Evolutionary conservation across 1,284 basidiomycete genomes (phyloP).

Genomic region (Wolfiporia cocos): DNA sequence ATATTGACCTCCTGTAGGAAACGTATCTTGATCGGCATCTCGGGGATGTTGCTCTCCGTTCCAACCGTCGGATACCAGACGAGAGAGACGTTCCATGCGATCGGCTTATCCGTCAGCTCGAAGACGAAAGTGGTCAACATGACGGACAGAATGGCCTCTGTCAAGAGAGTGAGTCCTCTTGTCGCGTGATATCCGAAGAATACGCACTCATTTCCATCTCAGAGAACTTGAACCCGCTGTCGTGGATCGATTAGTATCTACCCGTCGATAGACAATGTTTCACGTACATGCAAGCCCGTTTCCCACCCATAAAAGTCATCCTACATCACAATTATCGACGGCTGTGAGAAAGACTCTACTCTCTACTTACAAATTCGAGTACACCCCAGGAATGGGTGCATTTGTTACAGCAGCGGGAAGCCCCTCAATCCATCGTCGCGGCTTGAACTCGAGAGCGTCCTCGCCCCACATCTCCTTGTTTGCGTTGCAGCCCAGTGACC

Average conservation of each 20-base stretch:
- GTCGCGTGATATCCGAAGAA: not conserved
- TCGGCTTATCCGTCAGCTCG: conserved; percentile 7
- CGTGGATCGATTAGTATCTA: not conserved
- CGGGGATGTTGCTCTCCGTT: not conserved
- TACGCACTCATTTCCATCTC: conserved; percentile 30
- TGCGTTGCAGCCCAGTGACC: conserved; percentile 12
- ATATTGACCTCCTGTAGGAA: not conserved
- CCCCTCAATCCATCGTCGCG: conserved; percentile 14
- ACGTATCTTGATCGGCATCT: conserved; percentile 8
- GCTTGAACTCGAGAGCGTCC: conserved; percentile 17
- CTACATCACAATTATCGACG: conserved; percentile 10
- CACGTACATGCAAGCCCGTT: conserved; percentile 27
- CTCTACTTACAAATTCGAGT: conserved; percentile 15
- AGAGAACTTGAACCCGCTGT: conserved; percentile 29
- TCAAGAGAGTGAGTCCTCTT: not conserved
- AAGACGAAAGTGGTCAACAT: conserved; percentile 12
- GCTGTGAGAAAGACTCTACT: no score
- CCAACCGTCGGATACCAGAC: conserved; percentile 9
- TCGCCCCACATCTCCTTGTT: conserved; percentile 16
- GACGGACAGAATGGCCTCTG: conserved; percentile 5
- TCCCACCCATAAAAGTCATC: conserved; percentile 29
- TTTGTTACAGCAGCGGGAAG: conserved; percentile 9
- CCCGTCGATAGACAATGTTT: not conserved
- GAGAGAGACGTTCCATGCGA: conserved; percentile 9
- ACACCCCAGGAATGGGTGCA: conserved; percentile 14